Base-by-base conservation (phyloP, 305 asterid genomes). In the Fraxinus ornus region DNA sequence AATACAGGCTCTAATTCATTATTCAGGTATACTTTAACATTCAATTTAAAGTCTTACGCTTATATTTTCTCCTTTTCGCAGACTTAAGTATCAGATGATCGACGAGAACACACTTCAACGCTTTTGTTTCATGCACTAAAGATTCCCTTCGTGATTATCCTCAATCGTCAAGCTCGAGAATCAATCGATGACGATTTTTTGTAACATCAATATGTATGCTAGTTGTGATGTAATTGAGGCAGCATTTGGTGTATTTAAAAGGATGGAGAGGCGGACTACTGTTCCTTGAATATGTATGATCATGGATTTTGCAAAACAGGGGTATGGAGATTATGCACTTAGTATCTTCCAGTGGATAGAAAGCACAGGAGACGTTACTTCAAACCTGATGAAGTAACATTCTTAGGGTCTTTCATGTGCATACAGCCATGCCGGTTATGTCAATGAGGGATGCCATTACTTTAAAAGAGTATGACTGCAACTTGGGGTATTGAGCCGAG, bases 261-360 rank as follows among this genome's bases (percentile, higher is more conserved):
- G 21, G 70, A 91, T 93, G 94, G 80, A 83, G 6, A 74, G 62
- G 73, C 91, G 86, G 82, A 93, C 90, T 62, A 77, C 78, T 0
- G 83, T 95, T 85, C 90, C 97, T 78, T 95, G 98, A 97, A 90
- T 93, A 24, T 90, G 90, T 71, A 93, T 92, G 90, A 92, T 93
- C 44, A 89, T 89, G 0, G 94, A 90, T 66, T 91, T 93, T 80
- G 97, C 98, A 9, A 93, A 93, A 83, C 94, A 91, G 74, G 98
- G 97, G 13, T 87, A 85, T 84, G 98, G 86, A 13, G 62, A 87
- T 9, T 90, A 91, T 76, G 95, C 97, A 15, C 85, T 95, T 10
- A 24, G 86, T 2, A 82, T 92, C 78, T 95, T 92, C 57, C 86
- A 87, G 30, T 89, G 89, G 88, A 95, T 93, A 96, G 90, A 86